Base-by-base conservation (phyloP, 176 grass and related monocot species). In the Ensete glaucum region DNA sequence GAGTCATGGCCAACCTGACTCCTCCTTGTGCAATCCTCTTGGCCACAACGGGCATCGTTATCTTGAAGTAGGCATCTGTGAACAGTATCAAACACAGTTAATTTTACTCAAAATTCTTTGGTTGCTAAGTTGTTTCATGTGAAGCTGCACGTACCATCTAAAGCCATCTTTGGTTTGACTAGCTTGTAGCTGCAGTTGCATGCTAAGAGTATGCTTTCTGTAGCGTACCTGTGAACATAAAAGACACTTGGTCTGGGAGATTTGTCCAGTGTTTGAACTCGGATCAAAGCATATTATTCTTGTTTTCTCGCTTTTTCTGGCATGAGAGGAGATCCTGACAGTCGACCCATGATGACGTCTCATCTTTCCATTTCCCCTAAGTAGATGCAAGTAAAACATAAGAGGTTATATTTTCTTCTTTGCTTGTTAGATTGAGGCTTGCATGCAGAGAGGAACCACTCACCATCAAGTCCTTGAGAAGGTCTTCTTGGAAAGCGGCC, bases 1-100 rank as follows among this genome's bases (percentile, higher is more conserved):
- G 80, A 81, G 84, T 85, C 93, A 96, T 88, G 69, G 87, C 89
- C 27, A 96, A 81, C 76, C 93, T 70, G 65, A 96, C 85, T 71
- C 93, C 93, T 2, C 89, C 93, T 74, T 92, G 87, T 25, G 87
- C 85, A 58, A 96, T 92, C 58, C 93, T 82, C n/a, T 85, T 77
- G 3, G 87, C 67, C 25, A 92, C 79, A 79, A 92, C 81, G 43
- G 85, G 87, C 3, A 96, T 84, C 79, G 89, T 88, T 22, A 89
- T 88, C 8, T 19, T 52, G 59, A 92, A 92, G 83, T 96, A 96
- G 0, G 88, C 81, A 1, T 90, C 93, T 96, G 70, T 27, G 24
- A 43, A 69, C 14, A 9, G 12, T 6, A 67, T 5, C 55, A 52
- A 73, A 8, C 21, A 9, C 14, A 26, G 34, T 17, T 67, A 58